Conservation (phyloP, 2,329 filamentous ascomycete genomes). For the Aspergillus pseudonomiae region DNA sequence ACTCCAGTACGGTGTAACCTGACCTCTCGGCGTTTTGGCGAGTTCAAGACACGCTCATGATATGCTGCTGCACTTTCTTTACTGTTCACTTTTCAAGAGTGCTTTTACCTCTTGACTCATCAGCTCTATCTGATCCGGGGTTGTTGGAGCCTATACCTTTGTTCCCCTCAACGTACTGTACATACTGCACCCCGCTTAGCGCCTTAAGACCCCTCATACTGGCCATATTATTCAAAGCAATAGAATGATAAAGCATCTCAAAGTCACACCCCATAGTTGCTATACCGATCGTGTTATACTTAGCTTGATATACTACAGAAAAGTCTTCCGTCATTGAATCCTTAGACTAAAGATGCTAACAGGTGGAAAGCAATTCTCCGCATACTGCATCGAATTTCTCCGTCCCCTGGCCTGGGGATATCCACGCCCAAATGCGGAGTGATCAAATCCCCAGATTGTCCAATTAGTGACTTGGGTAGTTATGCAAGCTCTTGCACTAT, state of each 20-base stretch:
- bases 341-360: constrained; percentile 8
- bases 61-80: not conserved
- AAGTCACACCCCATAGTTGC: not conserved
- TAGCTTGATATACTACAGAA: not conserved
- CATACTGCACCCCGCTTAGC: not conserved
- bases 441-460: constrained; percentile 1
- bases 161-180: not conserved
- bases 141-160: not conserved
- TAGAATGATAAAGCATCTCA: not conserved
- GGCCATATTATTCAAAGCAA: not conserved
- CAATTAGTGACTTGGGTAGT: not conserved
- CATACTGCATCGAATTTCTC: constrained; percentile 23
- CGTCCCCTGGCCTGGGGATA: constrained; percentile 15
- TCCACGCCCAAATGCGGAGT: not conserved
- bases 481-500: not conserved
- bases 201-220: not conserved
- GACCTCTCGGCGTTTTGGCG: too few species aligned
- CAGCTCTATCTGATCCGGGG: not conserved
- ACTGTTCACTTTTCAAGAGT: not conserved
- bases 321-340: not conserved
- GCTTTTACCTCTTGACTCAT: not conserved
- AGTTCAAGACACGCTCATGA: not conserved
- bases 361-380: constrained; percentile 27
- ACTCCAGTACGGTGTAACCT: too few species aligned
- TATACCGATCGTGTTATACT: not conserved